phyloP scores from a whole-genome alignment of 2,329 filamentous ascomycete species.

The Sporothrix curviconia region DNA sequence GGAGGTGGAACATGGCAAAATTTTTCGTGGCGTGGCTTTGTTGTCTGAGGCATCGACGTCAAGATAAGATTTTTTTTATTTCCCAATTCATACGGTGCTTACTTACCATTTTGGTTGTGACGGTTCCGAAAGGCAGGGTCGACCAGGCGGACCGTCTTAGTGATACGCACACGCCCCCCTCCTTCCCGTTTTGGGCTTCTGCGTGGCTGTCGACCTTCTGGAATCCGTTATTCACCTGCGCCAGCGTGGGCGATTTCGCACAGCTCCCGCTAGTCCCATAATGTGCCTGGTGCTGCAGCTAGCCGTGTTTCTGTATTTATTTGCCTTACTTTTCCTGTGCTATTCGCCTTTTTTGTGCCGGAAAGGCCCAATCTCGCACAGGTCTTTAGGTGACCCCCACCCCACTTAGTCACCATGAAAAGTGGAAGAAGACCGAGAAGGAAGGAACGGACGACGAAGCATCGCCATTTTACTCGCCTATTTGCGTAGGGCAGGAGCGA shows the following conservation, averaged over 20 bases:
- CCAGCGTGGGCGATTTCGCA: neutral
- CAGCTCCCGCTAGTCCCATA: neutral
- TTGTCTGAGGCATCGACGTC: constrained; percentile 14
- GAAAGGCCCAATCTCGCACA: neutral
- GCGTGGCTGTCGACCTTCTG: neutral
- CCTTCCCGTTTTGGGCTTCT: neutral
- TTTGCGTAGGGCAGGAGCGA: neutral
- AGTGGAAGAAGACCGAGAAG: neutral
- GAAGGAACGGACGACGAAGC: neutral
- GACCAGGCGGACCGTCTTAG: neutral
- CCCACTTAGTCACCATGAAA: constrained; percentile 6
- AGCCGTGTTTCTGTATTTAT: neutral
- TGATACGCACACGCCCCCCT: constrained; percentile 3
- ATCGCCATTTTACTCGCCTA: neutral
- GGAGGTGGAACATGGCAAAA: neutral
- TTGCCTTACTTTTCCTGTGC: too few species aligned
- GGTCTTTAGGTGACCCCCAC: neutral
- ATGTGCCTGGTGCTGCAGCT: neutral
- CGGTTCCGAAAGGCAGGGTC: neutral
- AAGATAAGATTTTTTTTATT: constrained; percentile 18
- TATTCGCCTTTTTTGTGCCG: neutral
- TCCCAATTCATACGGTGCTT: neutral
- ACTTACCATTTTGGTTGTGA: too few species aligned
- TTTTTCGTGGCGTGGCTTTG: neutral
- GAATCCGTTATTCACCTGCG: constrained; percentile 2